These are phyloP conservation scores for Castanea crenata DNA, from an alignment of 306 rosid species.

Conservation along the genomic window DNA sequence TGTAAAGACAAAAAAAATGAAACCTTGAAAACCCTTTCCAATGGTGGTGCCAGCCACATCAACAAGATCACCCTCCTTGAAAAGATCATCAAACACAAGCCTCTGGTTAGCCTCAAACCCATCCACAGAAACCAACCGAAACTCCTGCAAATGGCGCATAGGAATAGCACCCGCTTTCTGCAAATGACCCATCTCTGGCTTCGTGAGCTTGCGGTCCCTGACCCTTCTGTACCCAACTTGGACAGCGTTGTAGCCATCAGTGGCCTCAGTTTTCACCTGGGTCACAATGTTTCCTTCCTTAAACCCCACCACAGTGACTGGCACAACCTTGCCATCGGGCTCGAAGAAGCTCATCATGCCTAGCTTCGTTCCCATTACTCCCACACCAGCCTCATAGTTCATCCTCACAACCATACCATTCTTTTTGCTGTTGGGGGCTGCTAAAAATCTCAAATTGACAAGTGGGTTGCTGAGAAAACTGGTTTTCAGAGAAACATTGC, in stretches of 20 bases:
- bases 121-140: constrained; percentile 59
- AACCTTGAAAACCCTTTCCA: constrained; percentile 95
- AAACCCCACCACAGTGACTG: constrained; percentile 89
- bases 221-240: constrained; percentile 85
- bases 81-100: constrained; percentile 53
- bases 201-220: constrained; percentile 76
- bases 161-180: constrained; percentile 80
- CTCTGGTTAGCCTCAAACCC: constrained; percentile 67
- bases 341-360: constrained; percentile 95
- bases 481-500: neutral
- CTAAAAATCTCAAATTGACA: neutral
- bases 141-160: constrained; percentile 94
- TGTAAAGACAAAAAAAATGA: neutral
- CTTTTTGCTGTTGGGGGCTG: neutral
- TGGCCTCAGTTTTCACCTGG: constrained; percentile 75
- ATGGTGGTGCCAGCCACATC: constrained; percentile 92
- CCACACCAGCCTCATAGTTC: constrained; percentile 92
- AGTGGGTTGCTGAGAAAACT: constrained; percentile 28
- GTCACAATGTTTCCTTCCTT: constrained; percentile 93
- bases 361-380: constrained; percentile 88
- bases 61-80: constrained; percentile 90
- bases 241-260: constrained; percentile 78
- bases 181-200: constrained; percentile 88
- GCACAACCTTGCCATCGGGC: constrained; percentile 66
- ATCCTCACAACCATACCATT: constrained; percentile 28